These are phyloP conservation scores for Chytridiales sp. DNA, from an alignment of 371 early-diverging fungal genomes.

Conservation along the genomic window DNA sequence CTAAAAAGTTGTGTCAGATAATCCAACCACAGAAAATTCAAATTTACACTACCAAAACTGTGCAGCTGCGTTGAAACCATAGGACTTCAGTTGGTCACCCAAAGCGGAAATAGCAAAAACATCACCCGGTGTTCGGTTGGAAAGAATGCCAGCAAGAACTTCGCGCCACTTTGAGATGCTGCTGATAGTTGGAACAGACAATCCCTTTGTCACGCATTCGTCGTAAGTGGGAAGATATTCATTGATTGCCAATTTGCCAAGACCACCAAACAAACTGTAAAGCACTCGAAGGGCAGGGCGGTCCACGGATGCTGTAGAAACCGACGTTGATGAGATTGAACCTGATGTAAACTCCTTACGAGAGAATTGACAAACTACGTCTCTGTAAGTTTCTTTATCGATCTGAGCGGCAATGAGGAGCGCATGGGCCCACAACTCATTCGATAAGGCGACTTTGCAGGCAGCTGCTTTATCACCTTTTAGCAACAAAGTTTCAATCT, in stretches of 20 bases:
- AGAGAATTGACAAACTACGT: slow-evolving; percentile 72
- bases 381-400: slow-evolving; percentile 77
- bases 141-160: slow-evolving; percentile 70
- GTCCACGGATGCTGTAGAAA: slow-evolving; percentile 30
- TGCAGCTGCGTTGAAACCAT: slow-evolving; percentile 68
- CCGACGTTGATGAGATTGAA: slow-evolving; percentile 14
- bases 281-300: slow-evolving; percentile 68
- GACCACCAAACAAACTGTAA: slow-evolving; percentile 73
- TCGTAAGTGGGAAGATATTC: slow-evolving; percentile 27
- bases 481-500: slow-evolving; percentile 65
- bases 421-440: slow-evolving; percentile 86
- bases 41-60: slow-evolving; percentile 92
- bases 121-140: slow-evolving; percentile 82
- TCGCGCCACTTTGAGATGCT: slow-evolving; percentile 68
- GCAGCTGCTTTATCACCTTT: slow-evolving; percentile 76
- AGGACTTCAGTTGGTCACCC: slow-evolving; percentile 70
- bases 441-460: slow-evolving; percentile 66
- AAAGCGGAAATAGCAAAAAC: slow-evolving; percentile 66
- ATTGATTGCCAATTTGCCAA: slow-evolving; percentile 53
- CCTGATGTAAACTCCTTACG: slow-evolving; percentile 52
- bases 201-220: not conserved
- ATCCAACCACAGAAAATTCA: slow-evolving; percentile 14
- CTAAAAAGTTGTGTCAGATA: slow-evolving; percentile 38
- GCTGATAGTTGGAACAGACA: too few relatives aligned
- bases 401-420: slow-evolving; percentile 85